These are phyloP conservation scores for Trichoderma arundinaceum DNA, from an alignment of 2,329 filamentous ascomycete species.

Conservation along the genomic window DNA sequence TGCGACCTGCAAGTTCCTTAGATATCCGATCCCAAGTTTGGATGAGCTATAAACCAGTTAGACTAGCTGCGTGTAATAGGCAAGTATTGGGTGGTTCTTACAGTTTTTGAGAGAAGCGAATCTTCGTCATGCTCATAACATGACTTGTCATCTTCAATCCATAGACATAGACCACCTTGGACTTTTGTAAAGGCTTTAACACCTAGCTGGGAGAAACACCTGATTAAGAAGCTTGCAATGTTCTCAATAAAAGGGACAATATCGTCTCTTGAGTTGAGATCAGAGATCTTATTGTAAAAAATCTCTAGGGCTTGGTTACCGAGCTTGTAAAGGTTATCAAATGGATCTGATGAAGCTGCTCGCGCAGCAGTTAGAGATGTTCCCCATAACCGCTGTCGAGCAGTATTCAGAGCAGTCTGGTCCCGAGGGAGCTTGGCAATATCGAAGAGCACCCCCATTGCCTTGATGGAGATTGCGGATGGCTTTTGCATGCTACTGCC, in stretches of 20 bases:
- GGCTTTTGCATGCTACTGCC: constrained; percentile 33
- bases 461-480: constrained; percentile 42
- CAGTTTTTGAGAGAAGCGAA: constrained; percentile 50
- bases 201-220: constrained; percentile 57
- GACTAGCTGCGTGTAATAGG: constrained; percentile 25
- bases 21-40: constrained; percentile 58
- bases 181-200: constrained; percentile 62
- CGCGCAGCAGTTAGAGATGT: constrained; percentile 39
- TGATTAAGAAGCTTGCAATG: constrained; percentile 58
- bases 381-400: constrained; percentile 68
- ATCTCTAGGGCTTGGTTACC: constrained; percentile 58
- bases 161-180: constrained; percentile 65
- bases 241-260: constrained; percentile 58
- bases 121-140: constrained; percentile 51
- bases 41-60: constrained; percentile 50
- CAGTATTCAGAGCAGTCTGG: constrained; percentile 67
- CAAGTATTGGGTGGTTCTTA: constrained; percentile 44
- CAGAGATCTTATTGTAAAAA: constrained; percentile 57
- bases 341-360: constrained; percentile 64
- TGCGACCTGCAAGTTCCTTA: constrained; percentile 44
- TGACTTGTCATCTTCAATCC: constrained; percentile 65
- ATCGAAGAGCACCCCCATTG: constrained; percentile 52
- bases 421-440: constrained; percentile 62
- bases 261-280: constrained; percentile 46
- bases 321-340: constrained; percentile 69